Conservation (phyloP, 495 filamentous ascomycete species). For the Umbilicaria muhlenbergii region DNA sequence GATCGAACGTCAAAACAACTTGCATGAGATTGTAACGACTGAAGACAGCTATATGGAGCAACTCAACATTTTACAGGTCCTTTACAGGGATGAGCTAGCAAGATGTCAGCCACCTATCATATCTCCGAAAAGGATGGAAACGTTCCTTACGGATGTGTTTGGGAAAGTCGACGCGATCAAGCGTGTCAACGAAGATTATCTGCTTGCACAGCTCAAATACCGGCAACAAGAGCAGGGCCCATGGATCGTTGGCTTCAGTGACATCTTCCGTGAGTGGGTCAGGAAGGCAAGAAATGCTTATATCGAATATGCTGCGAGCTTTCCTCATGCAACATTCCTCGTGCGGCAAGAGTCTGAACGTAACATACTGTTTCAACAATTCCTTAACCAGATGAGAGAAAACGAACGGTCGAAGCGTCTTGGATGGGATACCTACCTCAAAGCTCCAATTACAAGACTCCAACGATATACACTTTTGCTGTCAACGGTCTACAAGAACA, state of each 20-base stretch:
- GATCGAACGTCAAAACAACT: slow-evolving; percentile 78
- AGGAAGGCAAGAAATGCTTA: slow-evolving; percentile 80
- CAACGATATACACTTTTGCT: slow-evolving; percentile 83
- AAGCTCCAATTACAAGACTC: slow-evolving; percentile 80
- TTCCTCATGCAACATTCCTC: slow-evolving; percentile 67
- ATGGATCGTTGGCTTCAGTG: slow-evolving; percentile 85
- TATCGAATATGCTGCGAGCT: slow-evolving; percentile 81
- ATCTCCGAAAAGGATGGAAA: slow-evolving; percentile 48
- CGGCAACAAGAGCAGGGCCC: slow-evolving; percentile 94
- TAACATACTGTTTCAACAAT: slow-evolving; percentile 76
- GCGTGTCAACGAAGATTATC: slow-evolving; percentile 79
- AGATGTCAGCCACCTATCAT: slow-evolving; percentile 69
- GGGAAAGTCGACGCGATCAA: slow-evolving; percentile 81
- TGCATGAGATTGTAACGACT: slow-evolving; percentile 91
- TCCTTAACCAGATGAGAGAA: slow-evolving; percentile 61
- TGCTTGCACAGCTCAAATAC: slow-evolving; percentile 94
- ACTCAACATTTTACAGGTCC: slow-evolving; percentile 62
- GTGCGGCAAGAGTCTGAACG: slow-evolving; percentile 72
- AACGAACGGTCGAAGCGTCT: slow-evolving; percentile 73
- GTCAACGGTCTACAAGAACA: slow-evolving; percentile 70
- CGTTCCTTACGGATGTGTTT: slow-evolving; percentile 76
- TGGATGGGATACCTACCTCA: slow-evolving; percentile 89
- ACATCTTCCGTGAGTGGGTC: slow-evolving; percentile 98
- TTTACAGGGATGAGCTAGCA: slow-evolving; percentile 75
- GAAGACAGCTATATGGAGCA: slow-evolving; percentile 85